Evolutionary conservation across 2,329 filamentous ascomycete species (phyloP).

Genomic region (Microascus cirrosus): DNA sequence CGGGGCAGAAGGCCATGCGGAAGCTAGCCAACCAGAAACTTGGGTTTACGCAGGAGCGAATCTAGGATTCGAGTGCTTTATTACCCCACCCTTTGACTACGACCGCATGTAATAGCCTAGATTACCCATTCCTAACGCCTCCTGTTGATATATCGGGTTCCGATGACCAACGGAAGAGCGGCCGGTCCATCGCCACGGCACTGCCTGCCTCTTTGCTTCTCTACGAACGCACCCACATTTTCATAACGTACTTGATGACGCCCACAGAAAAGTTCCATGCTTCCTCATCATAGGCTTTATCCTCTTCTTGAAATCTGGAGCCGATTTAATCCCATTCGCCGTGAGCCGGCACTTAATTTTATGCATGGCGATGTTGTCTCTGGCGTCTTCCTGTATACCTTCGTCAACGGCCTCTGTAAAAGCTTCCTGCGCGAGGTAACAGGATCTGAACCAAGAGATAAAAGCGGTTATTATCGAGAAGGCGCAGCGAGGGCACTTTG

Average conservation of each 20-base stretch:
- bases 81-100: too few species aligned
- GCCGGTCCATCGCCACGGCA: too few species aligned
- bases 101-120: too few species aligned
- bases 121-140: too few species aligned
- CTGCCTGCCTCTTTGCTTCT: too few species aligned
- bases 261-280: conserved; percentile 11
- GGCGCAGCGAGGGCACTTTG: conserved; percentile 18
- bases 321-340: background rate
- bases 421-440: too few species aligned
- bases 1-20: background rate
- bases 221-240: too few species aligned
- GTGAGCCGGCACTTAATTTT: conserved; percentile 11
- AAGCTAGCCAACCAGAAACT: background rate
- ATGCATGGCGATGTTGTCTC: conserved; percentile 9
- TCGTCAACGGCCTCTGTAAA: conserved; percentile 15
- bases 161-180: too few species aligned
- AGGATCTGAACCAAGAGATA: conserved; percentile 11
- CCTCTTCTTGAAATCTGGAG: background rate
- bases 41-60: background rate
- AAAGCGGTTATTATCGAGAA: conserved; percentile 18
- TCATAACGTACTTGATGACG: conserved; percentile 6
- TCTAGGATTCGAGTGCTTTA: background rate
- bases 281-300: conserved; percentile 11
- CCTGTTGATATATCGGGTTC: too few species aligned
- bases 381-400: conserved; percentile 11